phyloP scores from a whole-genome alignment of 805 yeast species.

The Myxozyma lipomycoides region DNA sequence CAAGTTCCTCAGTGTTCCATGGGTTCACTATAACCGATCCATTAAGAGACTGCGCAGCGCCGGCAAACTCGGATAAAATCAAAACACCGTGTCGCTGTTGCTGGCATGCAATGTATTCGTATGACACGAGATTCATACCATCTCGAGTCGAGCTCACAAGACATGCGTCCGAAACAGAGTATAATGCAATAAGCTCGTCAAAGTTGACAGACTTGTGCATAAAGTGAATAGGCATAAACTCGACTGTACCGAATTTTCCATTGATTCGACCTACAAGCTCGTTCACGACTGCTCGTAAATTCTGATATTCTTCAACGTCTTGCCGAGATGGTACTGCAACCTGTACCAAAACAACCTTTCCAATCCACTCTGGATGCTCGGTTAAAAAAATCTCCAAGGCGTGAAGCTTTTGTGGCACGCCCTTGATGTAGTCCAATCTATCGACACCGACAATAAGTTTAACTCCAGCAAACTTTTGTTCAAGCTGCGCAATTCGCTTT shows the following conservation, averaged over 20 bases:
- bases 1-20: constrained; percentile 95
- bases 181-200: constrained; percentile 84
- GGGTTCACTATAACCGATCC: constrained; percentile 95
- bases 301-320: constrained; percentile 96
- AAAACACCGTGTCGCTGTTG: constrained; percentile 78
- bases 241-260: constrained; percentile 94
- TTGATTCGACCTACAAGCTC: constrained; percentile 95
- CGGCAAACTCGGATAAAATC: constrained; percentile 91
- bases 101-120: constrained; percentile 96
- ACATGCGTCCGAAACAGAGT: constrained; percentile 83
- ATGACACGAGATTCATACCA: constrained; percentile 96
- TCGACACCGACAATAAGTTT: constrained; percentile 96
- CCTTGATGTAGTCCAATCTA: constrained; percentile 92
- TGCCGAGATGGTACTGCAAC: constrained; percentile 98
- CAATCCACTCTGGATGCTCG: constrained; percentile 97
- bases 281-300: constrained; percentile 86
- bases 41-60: constrained; percentile 97
- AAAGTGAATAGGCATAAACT: constrained; percentile 95
- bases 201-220: constrained; percentile 89
- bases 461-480: constrained; percentile 63
- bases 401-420: constrained; percentile 95
- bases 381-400: constrained; percentile 90
- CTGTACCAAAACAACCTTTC: constrained; percentile 91
- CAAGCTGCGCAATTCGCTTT: constrained; percentile 60
- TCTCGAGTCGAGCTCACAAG: constrained; percentile 92